Evolutionary conservation across 2,329 filamentous ascomycete genomes (phyloP).

Genomic region (Ceratocystis smalleyi): DNA sequence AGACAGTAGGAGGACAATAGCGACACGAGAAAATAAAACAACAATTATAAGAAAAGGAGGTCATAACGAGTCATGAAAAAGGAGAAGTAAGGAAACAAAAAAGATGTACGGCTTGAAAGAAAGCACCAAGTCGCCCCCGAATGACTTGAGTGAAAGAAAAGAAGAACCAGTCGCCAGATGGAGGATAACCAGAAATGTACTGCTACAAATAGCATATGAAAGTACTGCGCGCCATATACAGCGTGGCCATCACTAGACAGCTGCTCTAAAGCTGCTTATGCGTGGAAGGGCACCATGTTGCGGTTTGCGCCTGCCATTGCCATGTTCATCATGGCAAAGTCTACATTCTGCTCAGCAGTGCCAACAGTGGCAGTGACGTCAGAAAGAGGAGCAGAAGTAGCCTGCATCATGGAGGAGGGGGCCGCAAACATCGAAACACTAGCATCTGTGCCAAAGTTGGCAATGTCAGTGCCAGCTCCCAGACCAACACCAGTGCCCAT

Average conservation of each 20-base stretch:
- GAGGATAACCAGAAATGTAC: not conserved
- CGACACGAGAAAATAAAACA: not conserved
- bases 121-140: not conserved
- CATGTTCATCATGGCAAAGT: not conserved
- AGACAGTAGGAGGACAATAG: not conserved
- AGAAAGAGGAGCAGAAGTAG: not conserved
- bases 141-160: not conserved
- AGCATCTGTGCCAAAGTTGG: not conserved
- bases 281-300: not conserved
- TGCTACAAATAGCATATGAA: not conserved
- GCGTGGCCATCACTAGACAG: not conserved
- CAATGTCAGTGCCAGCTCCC: not conserved
- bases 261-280: not conserved
- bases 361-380: too few species aligned
- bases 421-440: not conserved
- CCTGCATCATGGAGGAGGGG: not conserved
- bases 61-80: not conserved
- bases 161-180: not conserved
- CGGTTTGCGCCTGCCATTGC: not conserved
- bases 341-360: not conserved
- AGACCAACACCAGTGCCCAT: not conserved
- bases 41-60: not conserved
- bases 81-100: not conserved
- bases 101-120: not conserved
- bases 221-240: not conserved